Evolutionary conservation across 1,284 basidiomycete species (phyloP).

Genomic region (Apiotrichum laibachii): DNA sequence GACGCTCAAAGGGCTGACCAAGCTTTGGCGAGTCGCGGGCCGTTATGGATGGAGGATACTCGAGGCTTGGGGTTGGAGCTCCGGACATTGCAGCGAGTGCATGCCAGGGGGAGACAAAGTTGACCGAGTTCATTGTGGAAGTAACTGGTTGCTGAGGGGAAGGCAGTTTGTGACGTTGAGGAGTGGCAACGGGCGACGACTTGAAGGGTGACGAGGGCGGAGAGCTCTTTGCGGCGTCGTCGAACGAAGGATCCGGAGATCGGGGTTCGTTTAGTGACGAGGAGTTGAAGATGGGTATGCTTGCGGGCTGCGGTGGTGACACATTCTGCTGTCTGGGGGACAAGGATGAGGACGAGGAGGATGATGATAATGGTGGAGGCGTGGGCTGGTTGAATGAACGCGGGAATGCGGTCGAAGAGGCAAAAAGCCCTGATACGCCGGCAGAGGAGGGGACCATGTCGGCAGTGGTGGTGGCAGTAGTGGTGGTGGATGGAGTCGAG

Average conservation of each 20-base stretch:
- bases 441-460: too few species aligned
- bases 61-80: conserved; percentile 49
- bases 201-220: conserved; percentile 4
- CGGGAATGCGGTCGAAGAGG: not conserved
- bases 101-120: conserved; percentile 43
- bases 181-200: conserved; percentile 10
- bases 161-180: not conserved
- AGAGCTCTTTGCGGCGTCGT: not conserved
- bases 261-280: conserved; percentile 6
- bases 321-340: not conserved
- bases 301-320: conserved; percentile 16
- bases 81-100: conserved; percentile 46
- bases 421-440: not conserved
- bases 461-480: too few species aligned
- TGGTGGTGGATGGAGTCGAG: not conserved
- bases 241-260: not conserved
- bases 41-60: conserved; percentile 27
- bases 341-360: not conserved
- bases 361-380: not conserved
- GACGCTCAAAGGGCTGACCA: conserved; percentile 48
- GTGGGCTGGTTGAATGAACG: not conserved
- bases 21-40: conserved; percentile 42
- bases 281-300: conserved; percentile 21
- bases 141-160: not conserved
- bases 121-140: not conserved